phyloP scores from a whole-genome alignment of 352 stramenopile species.

The Globisporangium heterothallicum region DNA sequence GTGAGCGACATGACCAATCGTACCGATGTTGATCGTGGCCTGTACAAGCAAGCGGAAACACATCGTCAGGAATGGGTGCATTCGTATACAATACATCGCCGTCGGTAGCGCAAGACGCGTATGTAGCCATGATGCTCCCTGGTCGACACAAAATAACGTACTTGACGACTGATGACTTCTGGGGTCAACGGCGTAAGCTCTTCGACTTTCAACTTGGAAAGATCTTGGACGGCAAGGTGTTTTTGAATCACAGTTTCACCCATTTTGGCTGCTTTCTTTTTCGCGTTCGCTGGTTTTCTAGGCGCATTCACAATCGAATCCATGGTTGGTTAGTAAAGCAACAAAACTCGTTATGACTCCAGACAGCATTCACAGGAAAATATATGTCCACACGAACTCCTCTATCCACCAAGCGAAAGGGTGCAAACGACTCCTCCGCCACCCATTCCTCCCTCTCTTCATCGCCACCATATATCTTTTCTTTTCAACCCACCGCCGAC shows the following conservation, averaged over 20 bases:
- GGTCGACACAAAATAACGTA: conserved; percentile 9
- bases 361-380: too few species aligned
- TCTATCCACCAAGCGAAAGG: neutral
- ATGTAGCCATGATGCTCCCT: neutral
- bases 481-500: neutral
- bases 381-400: too few species aligned
- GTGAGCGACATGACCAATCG: conserved; percentile 99
- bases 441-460: neutral
- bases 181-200: conserved; percentile 96
- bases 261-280: conserved; percentile 26
- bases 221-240: conserved; percentile 90
- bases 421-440: neutral
- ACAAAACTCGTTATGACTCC: too few species aligned
- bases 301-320: conserved; percentile 4
- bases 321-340: too few species aligned
- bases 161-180: conserved; percentile 94
- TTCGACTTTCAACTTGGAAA: conserved; percentile 92
- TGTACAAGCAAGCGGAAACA: conserved; percentile 44
- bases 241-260: conserved; percentile 61
- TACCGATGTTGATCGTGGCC: conserved; percentile 99
- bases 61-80: neutral
- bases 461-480: neutral
- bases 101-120: neutral
- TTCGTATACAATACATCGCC: neutral
- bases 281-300: neutral